phyloP scores from a whole-genome alignment of 768 basidiomycete genomes.

The Serendipita vermifera region DNA sequence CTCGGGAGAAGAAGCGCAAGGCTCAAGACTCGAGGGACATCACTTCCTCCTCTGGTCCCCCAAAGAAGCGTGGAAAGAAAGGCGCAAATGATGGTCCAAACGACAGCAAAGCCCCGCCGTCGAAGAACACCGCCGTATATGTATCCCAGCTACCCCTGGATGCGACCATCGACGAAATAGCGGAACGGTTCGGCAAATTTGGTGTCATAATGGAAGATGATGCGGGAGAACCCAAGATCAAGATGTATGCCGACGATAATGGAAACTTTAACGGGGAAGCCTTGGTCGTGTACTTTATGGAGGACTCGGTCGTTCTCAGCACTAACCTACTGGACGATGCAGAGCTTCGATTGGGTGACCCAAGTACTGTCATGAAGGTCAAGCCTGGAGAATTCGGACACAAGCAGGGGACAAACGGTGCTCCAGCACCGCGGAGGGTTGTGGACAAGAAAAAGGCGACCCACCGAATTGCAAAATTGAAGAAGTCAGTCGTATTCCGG shows the following conservation, averaged over 20 bases:
- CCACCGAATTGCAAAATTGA: conserved; percentile 70
- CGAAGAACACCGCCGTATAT: conserved; percentile 89
- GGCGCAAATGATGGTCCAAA: conserved; percentile 33
- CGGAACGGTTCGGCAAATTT: conserved; percentile 79
- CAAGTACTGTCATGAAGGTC: conserved; percentile 59
- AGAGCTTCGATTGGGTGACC: conserved; percentile 72
- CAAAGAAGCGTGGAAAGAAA: conserved; percentile 57
- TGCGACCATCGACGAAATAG: conserved; percentile 57
- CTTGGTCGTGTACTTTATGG: conserved; percentile 92
- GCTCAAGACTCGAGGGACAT: conserved; percentile 61
- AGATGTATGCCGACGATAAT: conserved; percentile 82
- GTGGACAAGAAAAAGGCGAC: conserved; percentile 69
- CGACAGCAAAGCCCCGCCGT: conserved; percentile 29
- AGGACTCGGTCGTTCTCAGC: conserved; percentile 83
- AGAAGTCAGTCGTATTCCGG: conserved; percentile 42
- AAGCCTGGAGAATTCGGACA: conserved; percentile 66
- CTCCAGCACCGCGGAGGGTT: conserved; percentile 40
- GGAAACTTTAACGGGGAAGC: conserved; percentile 90
- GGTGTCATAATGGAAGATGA: conserved; percentile 91
- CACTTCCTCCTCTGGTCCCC: conserved; percentile 40
- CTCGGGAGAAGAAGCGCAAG: conserved; percentile 44
- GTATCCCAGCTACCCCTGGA: conserved; percentile 73
- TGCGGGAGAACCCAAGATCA: conserved; percentile 83
- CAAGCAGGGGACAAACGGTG: conserved; percentile 35
- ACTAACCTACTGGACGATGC: conserved; percentile 80